Percentiles rank a stretch among this genome's conserved stretches.
Evolutionary conservation across 148 eudicot genomes (phyloP).

Genomic region (Fagopyrum homotropicum): DNA sequence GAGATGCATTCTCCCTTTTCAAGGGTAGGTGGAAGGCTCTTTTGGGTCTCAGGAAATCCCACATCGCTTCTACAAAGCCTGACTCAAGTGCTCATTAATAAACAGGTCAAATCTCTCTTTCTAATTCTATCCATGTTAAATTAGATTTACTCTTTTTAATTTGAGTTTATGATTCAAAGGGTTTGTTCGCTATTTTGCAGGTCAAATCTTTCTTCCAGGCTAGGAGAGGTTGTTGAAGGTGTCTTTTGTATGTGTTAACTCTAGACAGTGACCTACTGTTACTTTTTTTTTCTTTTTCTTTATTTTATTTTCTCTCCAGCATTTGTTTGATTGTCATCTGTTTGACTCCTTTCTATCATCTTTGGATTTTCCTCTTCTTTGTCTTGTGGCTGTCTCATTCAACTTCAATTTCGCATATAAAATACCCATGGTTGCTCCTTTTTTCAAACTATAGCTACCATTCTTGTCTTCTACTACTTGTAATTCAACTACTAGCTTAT

Average conservation of each 20-base stretch:
- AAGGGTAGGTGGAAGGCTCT: conserved; percentile 67
- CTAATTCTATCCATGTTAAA: not conserved
- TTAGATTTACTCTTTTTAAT: not conserved
- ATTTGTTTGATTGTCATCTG: not conserved
- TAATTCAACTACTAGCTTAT: no score
- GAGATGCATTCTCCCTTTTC: conserved; percentile 16
- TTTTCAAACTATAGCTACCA: no score
- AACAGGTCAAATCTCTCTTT: not conserved
- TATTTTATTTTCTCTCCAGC: not conserved
- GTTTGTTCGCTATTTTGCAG: not conserved
- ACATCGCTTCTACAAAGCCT: conserved; percentile 58
- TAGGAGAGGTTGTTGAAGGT: not conserved
- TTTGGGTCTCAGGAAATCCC: conserved; percentile 66
- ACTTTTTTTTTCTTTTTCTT: not conserved
- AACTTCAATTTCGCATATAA: no score
- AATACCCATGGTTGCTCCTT: no score
- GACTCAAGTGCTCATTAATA: not conserved
- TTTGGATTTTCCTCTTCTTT: conserved; percentile 7
- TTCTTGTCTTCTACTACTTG: no score
- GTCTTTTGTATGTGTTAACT: not conserved
- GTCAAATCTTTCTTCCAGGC: not conserved
- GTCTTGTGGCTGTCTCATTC: conserved; percentile 5
- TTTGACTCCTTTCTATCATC: not conserved
- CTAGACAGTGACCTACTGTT: not conserved
- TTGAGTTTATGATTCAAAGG: not conserved